Percentiles rank a stretch among this genome's conserved stretches.
These are phyloP conservation scores for Nicotiana knightiana DNA, from an alignment of 257 asterid genomes.

Conservation along the genomic window DNA sequence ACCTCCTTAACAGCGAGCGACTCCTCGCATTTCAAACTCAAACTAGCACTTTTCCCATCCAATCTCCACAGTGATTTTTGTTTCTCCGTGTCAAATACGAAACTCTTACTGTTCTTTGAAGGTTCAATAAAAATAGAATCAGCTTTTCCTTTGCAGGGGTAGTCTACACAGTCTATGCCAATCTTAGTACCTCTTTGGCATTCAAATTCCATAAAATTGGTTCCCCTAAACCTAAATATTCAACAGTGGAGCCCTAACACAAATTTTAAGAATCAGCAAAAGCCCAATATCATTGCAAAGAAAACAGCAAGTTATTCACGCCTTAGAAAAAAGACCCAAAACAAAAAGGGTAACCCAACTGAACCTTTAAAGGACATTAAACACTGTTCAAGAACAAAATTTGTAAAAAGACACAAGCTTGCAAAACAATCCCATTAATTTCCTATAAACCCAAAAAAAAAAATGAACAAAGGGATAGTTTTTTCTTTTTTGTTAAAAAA, in stretches of 20 bases:
- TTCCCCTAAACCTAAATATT: slow-evolving; percentile 11
- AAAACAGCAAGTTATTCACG: not conserved
- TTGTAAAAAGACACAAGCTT: not conserved
- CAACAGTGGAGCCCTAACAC: not conserved
- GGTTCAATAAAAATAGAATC: slow-evolving; percentile 24
- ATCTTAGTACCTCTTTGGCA: slow-evolving; percentile 55
- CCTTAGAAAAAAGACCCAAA: not conserved
- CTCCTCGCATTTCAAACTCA: not conserved
- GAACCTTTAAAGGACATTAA: too few relatives aligned
- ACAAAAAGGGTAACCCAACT: not conserved
- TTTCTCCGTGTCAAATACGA: slow-evolving; percentile 24
- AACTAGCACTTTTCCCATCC: slow-evolving; percentile 25
- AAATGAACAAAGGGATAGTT: not conserved
- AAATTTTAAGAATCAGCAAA: not conserved
- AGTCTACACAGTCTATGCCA: slow-evolving; percentile 29
- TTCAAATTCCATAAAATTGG: slow-evolving; percentile 82
- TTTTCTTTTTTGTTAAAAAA: not conserved
- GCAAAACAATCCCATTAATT: not conserved
- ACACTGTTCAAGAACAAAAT: not conserved
- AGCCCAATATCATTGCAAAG: not conserved
- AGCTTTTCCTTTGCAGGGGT: slow-evolving; percentile 19
- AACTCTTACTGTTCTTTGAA: slow-evolving; percentile 10
- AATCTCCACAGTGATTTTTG: slow-evolving; percentile 17
- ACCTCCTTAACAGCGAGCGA: slow-evolving; percentile 27
- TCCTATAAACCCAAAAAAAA: not conserved